Conservation (phyloP, 1,139 yeast species). For the Scheffersomyces quercinus region DNA sequence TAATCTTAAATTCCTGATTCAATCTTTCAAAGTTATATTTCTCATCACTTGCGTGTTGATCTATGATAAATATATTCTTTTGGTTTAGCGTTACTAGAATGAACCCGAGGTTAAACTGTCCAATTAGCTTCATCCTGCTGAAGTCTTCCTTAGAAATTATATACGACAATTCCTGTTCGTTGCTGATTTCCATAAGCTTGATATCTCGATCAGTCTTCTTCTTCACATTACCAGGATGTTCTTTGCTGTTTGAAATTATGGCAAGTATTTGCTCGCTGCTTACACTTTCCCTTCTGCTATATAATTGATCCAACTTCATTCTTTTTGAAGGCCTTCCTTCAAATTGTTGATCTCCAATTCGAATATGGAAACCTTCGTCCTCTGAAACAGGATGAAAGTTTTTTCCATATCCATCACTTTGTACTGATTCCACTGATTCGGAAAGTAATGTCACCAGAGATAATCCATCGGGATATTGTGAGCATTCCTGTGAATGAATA, state of each 20-base stretch:
- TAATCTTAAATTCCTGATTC: slow-evolving; percentile 52
- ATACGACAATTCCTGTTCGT: slow-evolving; percentile 51
- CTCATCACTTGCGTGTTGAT: slow-evolving; percentile 98
- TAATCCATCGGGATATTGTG: no score
- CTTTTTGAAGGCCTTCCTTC: slow-evolving; percentile 14
- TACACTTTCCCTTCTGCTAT: slow-evolving; percentile 4
- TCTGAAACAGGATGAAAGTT: slow-evolving; percentile 12
- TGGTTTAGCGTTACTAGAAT: slow-evolving; percentile 58
- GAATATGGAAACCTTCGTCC: slow-evolving; percentile 10
- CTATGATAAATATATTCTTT: slow-evolving; percentile 79
- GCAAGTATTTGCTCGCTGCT: background rate
- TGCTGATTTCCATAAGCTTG: background rate
- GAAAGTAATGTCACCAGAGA: no score
- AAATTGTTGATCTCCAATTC: slow-evolving; percentile 15
- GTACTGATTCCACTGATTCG: no score
- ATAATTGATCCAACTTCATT: slow-evolving; percentile 9
- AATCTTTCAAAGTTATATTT: slow-evolving; percentile 83
- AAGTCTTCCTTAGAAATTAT: slow-evolving; percentile 68
- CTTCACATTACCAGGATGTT: no score
- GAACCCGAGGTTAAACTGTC: slow-evolving; percentile 92
- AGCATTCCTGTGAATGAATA: no score
- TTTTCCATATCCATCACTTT: slow-evolving; percentile 8
- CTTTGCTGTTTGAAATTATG: no score
- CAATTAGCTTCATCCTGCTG: slow-evolving; percentile 69
- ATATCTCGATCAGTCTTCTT: background rate